These are phyloP conservation scores for Fusarium irregulare DNA, from an alignment of 2,329 filamentous ascomycete genomes.

Conservation along the genomic window DNA sequence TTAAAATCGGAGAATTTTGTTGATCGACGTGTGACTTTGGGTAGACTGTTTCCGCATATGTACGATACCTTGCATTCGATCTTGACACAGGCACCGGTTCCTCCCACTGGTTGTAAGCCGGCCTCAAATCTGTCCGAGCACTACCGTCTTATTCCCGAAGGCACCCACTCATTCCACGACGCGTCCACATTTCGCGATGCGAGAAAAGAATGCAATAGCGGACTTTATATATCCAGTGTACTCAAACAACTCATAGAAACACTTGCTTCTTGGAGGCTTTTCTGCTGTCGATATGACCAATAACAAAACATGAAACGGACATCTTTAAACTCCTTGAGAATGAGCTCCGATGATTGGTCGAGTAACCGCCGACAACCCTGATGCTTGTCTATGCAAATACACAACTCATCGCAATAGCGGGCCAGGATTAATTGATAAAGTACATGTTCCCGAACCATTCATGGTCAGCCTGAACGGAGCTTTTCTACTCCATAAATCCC, in stretches of 20 bases:
- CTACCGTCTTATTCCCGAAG: background rate
- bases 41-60: no score
- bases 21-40: no score
- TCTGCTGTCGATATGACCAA: background rate
- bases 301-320: background rate
- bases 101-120: background rate
- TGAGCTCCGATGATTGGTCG: background rate
- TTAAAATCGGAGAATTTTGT: no score
- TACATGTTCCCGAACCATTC: background rate
- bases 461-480: background rate
- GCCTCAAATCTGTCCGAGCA: fast-evolving
- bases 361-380: background rate
- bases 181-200: no score
- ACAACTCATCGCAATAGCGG: background rate
- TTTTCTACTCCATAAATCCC: background rate
- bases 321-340: background rate
- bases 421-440: background rate
- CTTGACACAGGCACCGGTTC: background rate
- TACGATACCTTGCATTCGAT: no score
- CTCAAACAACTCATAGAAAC: no score
- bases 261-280: fast-evolving
- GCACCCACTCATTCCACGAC: background rate
- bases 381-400: background rate
- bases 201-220: no score
- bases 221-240: fast-evolving